Conservation (phyloP, 2,329 filamentous ascomycete genomes). For the Alternaria sp. region DNA sequence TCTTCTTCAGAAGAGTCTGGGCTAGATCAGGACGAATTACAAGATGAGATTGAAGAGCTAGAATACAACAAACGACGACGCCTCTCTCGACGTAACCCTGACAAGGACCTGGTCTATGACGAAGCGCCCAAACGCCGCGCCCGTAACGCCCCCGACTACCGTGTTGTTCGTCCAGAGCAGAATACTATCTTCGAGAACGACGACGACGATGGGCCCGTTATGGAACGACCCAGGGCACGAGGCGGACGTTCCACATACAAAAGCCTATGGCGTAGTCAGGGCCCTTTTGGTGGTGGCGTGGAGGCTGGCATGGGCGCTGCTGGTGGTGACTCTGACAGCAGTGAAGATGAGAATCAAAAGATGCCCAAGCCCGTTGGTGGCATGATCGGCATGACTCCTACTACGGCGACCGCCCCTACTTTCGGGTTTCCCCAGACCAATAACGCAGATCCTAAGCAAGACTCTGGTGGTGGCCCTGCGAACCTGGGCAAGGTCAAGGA, state of each 20-base stretch:
- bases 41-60: slow-evolving; percentile 63
- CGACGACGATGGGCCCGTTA: slow-evolving; percentile 72
- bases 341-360: slow-evolving; percentile 86
- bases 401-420: slow-evolving; percentile 59
- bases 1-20: slow-evolving; percentile 58
- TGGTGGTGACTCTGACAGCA: slow-evolving; percentile 92
- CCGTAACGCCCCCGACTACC: slow-evolving; percentile 81
- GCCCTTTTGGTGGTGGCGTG: slow-evolving; percentile 88
- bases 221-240: slow-evolving; percentile 70
- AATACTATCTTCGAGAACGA: slow-evolving; percentile 78
- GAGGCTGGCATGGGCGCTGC: slow-evolving; percentile 79
- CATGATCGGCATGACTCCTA: slow-evolving; percentile 70
- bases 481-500: slow-evolving; percentile 95
- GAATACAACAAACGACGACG: slow-evolving; percentile 58
- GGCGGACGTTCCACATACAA: slow-evolving; percentile 69
- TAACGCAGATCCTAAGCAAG: slow-evolving; percentile 64
- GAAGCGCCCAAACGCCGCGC: slow-evolving; percentile 68
- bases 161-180: slow-evolving; percentile 79
- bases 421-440: slow-evolving; percentile 66
- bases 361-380: slow-evolving; percentile 63
- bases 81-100: slow-evolving; percentile 39
- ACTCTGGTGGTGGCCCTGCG: slow-evolving; percentile 69
- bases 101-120: slow-evolving; percentile 61
- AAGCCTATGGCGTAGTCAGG: slow-evolving; percentile 85
- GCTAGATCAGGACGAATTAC: slow-evolving; percentile 46